Conservation (phyloP, 495 filamentous ascomycete genomes). For the Aspergillus indologenus region DNA sequence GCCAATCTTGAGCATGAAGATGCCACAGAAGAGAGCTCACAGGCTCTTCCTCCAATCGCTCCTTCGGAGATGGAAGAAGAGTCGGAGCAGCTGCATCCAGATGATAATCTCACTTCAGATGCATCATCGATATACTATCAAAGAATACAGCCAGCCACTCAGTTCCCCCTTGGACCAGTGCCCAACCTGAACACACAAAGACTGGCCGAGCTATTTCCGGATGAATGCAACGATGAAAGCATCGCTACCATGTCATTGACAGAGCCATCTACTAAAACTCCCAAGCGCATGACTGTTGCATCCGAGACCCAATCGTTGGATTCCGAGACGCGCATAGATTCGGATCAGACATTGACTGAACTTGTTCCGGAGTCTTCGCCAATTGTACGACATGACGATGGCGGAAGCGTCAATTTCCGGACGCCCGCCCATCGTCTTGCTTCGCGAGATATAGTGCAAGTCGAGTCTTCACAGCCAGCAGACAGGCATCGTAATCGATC, state of each 20-base stretch:
- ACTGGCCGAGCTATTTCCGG: conserved; percentile 42
- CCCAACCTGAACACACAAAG: conserved; percentile 43
- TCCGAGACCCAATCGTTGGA: neutral
- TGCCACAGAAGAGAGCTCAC: conserved; percentile 24
- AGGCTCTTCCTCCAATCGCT: conserved; percentile 32
- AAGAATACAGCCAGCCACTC: conserved; percentile 38
- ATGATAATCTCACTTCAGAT: conserved; percentile 37
- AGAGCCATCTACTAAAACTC: conserved; percentile 11
- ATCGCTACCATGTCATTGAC: conserved; percentile 5
- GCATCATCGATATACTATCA: conserved; percentile 43
- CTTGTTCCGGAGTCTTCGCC: conserved; percentile 46
- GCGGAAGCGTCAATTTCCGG: conserved; percentile 6
- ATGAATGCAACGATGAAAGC: conserved; percentile 25
- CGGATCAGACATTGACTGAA: conserved; percentile 28
- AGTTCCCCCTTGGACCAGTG: conserved; percentile 43
- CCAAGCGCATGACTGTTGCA: conserved; percentile 3
- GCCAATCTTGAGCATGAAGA: conserved; percentile 17
- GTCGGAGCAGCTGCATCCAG: conserved; percentile 17
- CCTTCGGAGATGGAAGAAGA: conserved; percentile 23
- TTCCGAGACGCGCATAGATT: conserved; percentile 21
- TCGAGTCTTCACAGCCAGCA: conserved; percentile 44
- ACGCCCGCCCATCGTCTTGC: conserved; percentile 21
- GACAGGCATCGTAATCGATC: conserved; percentile 25
- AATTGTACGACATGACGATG: conserved; percentile 18
- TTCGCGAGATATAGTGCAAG: conserved; percentile 34